Base-by-base conservation (phyloP, 257 asterid genomes). In the Solanum infundibuliforme region DNA sequence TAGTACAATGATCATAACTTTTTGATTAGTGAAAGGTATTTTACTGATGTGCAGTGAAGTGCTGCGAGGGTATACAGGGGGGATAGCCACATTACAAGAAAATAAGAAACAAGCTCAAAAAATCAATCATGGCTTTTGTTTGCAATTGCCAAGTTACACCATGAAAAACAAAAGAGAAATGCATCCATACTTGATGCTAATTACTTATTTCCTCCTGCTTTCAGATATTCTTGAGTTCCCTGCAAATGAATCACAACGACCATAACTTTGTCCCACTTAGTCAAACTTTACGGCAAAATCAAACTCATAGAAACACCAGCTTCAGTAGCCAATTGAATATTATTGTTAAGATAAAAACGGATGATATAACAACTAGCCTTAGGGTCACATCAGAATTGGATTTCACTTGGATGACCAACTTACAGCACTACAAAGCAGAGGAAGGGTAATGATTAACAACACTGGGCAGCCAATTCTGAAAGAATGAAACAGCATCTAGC, bases 401-500 rank as follows among this genome's bases (percentile, higher is more conserved):
- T 62, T 29, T 23, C n/a, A 65, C 34, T 43, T 41, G 60, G 66
- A 65, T 32, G 87, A n/a, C 83, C 88, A 77, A 90, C 91, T 86
- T 87, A 86, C 89, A 48, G 60, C 76, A 89, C 90, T 93, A 95
- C 48, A 92, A 87, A 82, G 95, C 87, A 83, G 98, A 92, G 36
- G 91, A 88, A 86, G 93, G 89, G 89, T 76, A 76, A 74, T 68
- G 81, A 74, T 89, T 89, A 43, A 89, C 89, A 41, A 94, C 90
- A 74, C 87, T 31, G 21, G 94, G 95, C 58, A 95, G 90, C 97
- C 98, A 96, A 32, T 90, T 90, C 87, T 91, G 88, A 88, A 93
- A 93, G 92, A 86, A 96, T 25, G 95, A 86, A 31, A 90, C 91
- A 74, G 94, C 91, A 86, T 93, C 96, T 20, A 72, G 60, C 62